These are phyloP conservation scores for Lasiodiplodia gonubiensis DNA, from an alignment of 2,329 filamentous ascomycete genomes.

Conservation along the genomic window DNA sequence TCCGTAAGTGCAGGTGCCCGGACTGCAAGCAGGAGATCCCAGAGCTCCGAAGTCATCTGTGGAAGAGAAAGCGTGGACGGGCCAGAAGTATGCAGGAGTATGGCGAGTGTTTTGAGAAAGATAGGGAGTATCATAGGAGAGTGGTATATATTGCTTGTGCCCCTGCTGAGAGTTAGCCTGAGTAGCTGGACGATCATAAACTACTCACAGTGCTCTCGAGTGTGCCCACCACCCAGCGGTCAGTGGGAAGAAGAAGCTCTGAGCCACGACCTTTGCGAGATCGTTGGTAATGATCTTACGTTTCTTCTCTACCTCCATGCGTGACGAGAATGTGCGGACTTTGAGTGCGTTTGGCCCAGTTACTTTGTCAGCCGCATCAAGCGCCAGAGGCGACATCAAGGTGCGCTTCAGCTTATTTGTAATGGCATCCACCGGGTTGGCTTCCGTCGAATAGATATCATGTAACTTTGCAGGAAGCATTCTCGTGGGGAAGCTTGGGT, in stretches of 20 bases:
- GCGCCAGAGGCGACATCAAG: constrained; percentile 82
- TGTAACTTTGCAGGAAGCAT: constrained; percentile 76
- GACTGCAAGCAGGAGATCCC: constrained; percentile 78
- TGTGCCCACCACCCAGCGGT: constrained; percentile 77
- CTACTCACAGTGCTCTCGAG: constrained; percentile 56
- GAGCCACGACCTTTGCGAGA: constrained; percentile 75
- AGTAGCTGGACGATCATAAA: constrained; percentile 29
- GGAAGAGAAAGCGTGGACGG: constrained; percentile 77
- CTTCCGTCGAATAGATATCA: constrained; percentile 64
- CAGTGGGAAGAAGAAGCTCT: constrained; percentile 85
- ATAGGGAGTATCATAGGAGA: constrained; percentile 77
- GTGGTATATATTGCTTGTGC: constrained; percentile 61
- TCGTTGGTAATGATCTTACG: constrained; percentile 71
- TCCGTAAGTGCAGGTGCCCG: constrained; percentile 58
- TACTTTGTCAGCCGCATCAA: constrained; percentile 77
- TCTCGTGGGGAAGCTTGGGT: constrained; percentile 74
- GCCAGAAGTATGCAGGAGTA: constrained; percentile 83
- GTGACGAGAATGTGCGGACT: constrained; percentile 84
- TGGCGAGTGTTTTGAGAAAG: constrained; percentile 83
- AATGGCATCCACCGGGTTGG: constrained; percentile 70
- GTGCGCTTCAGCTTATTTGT: constrained; percentile 69
- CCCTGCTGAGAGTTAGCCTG: constrained; percentile 20
- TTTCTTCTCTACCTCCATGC: constrained; percentile 69
- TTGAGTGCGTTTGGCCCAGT: constrained; percentile 86
- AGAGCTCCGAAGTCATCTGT: constrained; percentile 82